phyloP scores from a whole-genome alignment of 2,329 filamentous ascomycete species.

The Cercospora berteroae region DNA sequence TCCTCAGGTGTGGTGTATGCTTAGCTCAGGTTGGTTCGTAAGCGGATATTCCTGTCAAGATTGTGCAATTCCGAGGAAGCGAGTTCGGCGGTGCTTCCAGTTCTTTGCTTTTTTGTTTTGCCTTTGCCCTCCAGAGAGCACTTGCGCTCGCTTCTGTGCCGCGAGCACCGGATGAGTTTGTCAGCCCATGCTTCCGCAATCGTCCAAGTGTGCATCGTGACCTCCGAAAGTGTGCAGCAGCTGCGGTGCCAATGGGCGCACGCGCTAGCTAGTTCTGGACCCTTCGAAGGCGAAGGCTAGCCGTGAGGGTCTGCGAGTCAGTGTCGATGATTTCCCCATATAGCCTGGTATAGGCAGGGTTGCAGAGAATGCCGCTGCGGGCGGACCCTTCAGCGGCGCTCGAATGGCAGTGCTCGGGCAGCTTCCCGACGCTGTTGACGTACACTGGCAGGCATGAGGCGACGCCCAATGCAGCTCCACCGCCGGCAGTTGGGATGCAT shows the following conservation, averaged over 20 bases:
- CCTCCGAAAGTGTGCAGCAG: slow-evolving; percentile 6
- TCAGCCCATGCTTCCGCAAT: not conserved
- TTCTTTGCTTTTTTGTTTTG: not conserved
- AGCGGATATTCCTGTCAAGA: not conserved
- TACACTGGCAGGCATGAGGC: not conserved
- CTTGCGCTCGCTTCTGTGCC: not conserved
- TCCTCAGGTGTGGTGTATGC: not conserved
- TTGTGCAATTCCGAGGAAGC: not conserved
- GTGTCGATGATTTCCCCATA: slow-evolving; percentile 20
- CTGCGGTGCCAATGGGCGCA: not conserved
- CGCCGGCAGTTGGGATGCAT: slow-evolving; percentile 4
- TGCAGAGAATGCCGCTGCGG: slow-evolving; percentile 5
- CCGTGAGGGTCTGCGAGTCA: slow-evolving; percentile 3
- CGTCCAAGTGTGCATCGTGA: not conserved
- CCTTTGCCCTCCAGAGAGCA: not conserved
- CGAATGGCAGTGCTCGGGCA: slow-evolving; percentile 9
- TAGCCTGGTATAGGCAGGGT: slow-evolving; percentile 18
- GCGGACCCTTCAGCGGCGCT: slow-evolving; percentile 8
- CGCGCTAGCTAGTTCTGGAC: slow-evolving; percentile 12
- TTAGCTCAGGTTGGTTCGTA: not conserved
- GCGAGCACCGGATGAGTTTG: not conserved
- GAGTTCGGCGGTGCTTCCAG: not conserved
- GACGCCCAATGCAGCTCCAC: slow-evolving; percentile 5
- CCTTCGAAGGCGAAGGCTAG: slow-evolving; percentile 5
- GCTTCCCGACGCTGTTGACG: slow-evolving; percentile 6